phyloP scores from a whole-genome alignment of 306 rosid genomes.

The Lupinus albus region DNA sequence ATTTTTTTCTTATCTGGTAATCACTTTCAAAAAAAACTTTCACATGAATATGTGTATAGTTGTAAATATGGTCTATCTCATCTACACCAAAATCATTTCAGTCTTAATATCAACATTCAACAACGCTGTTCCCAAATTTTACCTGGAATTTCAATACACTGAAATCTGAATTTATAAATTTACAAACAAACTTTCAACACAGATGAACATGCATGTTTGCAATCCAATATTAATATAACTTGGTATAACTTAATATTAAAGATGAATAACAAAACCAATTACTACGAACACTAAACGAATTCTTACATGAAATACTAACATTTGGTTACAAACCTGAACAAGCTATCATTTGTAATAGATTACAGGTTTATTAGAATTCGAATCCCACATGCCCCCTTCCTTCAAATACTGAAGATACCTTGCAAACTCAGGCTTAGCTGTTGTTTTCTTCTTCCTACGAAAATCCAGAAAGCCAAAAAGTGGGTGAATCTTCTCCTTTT shows the following conservation, averaged over 20 bases:
- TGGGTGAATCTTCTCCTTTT: slow-evolving; percentile 54
- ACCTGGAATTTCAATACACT: not conserved
- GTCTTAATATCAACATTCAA: not conserved
- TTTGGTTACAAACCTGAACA: not conserved
- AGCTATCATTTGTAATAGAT: slow-evolving; percentile 55
- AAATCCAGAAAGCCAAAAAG: slow-evolving; percentile 50
- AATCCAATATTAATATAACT: too few relatives aligned
- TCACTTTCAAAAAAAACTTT: not conserved
- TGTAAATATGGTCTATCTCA: not conserved
- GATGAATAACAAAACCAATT: slow-evolving; percentile 11
- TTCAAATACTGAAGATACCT: slow-evolving; percentile 67
- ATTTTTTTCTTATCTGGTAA: not conserved
- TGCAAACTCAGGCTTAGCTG: slow-evolving; percentile 60
- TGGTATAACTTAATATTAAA: not conserved
- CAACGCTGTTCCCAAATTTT: not conserved
- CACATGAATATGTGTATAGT: not conserved
- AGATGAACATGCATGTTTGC: too few relatives aligned
- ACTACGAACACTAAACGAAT: not conserved
- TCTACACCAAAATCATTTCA: not conserved
- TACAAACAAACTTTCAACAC: not conserved
- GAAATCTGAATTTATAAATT: not conserved
- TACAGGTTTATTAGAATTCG: slow-evolving; percentile 53
- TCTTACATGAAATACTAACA: slow-evolving; percentile 8
- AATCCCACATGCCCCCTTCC: slow-evolving; percentile 77
- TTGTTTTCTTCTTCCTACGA: slow-evolving; percentile 58